Evolutionary conservation across 148 eudicot species (phyloP), one percentile per base, ranked within the genome.

Genomic region (Chenopodium formosanum): DNA sequence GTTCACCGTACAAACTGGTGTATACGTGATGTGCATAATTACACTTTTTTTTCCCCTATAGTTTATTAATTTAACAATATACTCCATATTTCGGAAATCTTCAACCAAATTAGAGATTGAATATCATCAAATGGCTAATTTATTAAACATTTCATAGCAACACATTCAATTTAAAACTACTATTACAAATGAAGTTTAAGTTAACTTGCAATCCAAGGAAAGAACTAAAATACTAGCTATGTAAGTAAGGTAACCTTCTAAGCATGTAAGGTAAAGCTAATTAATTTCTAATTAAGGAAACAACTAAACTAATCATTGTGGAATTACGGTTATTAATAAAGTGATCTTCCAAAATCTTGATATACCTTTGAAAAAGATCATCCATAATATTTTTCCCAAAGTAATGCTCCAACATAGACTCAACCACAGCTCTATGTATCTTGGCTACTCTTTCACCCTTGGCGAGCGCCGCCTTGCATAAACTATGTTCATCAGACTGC

Each of bases 351-450:
- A 88, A 64, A 37, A 88, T 23, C 8, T 83, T 71, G 13, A 81
- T 85, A 70, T 85, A 88, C 79, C 88, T 87, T 29, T 56, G 64
- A 75, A 91, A 90, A 80, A 94, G 78, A 2, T 85, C 89, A 50
- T 92, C 97, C 88, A 90, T 78, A 16, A 89, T 25, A 0, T 81
- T 56, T 13, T 6, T 58, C 19, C 92, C 97, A 80, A 94, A 94
- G 53, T 88, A 91, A 48, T 78, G 80, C 78, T 84, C 90, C 2
- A 94, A 13, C 88, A 93, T 84, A 16, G 93, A 78, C 86, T 91
- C 97, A 20, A 81, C 29, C 79, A 90, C 91, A 19, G 95, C 97
- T 78, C 95, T 87, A 52, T 89, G 79, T 22, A 84, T 81, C 82
- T 84, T 89, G 2, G 95, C 88, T 27, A 88, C 79, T 31, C 63